These are phyloP conservation scores for Austroboletus festivus DNA, from an alignment of 768 basidiomycete genomes.

Conservation along the genomic window DNA sequence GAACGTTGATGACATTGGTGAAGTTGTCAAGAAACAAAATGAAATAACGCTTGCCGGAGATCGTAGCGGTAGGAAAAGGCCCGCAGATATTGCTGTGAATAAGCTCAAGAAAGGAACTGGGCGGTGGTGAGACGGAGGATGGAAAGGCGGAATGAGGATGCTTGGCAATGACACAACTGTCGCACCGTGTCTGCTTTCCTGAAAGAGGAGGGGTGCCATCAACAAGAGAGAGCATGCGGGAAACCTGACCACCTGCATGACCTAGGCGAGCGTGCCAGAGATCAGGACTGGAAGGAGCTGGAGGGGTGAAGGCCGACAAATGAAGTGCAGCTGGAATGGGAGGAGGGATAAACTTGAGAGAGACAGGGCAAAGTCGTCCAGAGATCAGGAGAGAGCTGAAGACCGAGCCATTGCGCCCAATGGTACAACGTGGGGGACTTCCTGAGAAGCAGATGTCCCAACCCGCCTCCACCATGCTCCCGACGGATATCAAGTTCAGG, in stretches of 20 bases:
- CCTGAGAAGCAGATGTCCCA: not conserved
- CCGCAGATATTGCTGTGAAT: constrained; percentile 30
- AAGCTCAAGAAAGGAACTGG: constrained; percentile 11
- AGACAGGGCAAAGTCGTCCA: not conserved
- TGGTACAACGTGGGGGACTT: not conserved
- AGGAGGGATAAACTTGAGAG: not conserved
- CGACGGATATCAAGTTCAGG: not conserved
- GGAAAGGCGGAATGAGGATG: not conserved
- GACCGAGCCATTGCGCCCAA: not conserved
- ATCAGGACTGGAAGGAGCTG: too few relatives aligned
- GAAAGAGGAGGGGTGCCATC: not conserved
- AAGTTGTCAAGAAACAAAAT: constrained; percentile 15
- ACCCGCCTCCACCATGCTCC: not conserved
- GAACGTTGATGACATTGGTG: not conserved
- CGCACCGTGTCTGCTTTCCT: not conserved
- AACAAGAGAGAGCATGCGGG: too few relatives aligned
- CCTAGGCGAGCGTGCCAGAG: too few relatives aligned
- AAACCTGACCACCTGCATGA: too few relatives aligned
- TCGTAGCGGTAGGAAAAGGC: constrained; percentile 18
- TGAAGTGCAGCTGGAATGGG: too few relatives aligned
- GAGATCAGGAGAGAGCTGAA: not conserved
- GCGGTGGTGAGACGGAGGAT: not conserved
- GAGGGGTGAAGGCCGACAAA: too few relatives aligned
- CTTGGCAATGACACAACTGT: constrained; percentile 4
- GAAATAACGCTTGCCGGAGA: constrained; percentile 14